phyloP scores from a whole-genome alignment of 306 rosid genomes.

The Vigna unguiculata region DNA sequence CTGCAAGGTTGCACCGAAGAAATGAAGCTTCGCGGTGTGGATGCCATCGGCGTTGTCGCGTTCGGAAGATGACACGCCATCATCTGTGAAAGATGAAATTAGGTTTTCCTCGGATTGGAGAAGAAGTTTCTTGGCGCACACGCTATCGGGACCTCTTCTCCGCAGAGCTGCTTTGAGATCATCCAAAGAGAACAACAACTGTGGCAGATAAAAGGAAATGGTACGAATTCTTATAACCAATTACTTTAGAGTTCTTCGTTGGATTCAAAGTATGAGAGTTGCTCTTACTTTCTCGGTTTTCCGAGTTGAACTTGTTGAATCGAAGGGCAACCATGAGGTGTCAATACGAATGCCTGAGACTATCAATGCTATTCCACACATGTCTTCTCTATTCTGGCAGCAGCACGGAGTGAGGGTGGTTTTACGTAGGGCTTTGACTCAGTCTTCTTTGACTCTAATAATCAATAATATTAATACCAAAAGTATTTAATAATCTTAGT shows the following conservation, averaged over 20 bases:
- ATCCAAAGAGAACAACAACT: constrained; percentile 58
- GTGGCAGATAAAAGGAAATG: constrained; percentile 9
- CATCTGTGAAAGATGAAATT: constrained; percentile 51
- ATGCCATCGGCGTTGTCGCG: constrained; percentile 3
- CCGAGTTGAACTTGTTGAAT: constrained; percentile 41
- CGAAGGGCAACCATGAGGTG: constrained; percentile 48
- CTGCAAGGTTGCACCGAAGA: constrained; percentile 85
- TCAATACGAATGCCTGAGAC: constrained; percentile 69
- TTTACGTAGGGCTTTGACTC: constrained; percentile 40
- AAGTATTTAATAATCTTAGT: too few species aligned
- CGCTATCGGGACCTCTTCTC: constrained; percentile 92
- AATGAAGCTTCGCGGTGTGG: constrained; percentile 54
- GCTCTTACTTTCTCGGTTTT: constrained; percentile 58
- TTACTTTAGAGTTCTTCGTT: not conserved
- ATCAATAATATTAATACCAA: too few species aligned
- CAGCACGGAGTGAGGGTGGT: not conserved
- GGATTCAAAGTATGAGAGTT: not conserved
- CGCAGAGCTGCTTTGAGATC: constrained; percentile 69
- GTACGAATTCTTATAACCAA: not conserved
- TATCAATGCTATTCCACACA: constrained; percentile 93
- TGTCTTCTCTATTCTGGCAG: constrained; percentile 35
- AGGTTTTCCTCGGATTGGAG: constrained; percentile 42
- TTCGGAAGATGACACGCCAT: constrained; percentile 33
- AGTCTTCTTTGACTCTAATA: too few species aligned
- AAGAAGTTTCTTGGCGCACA: constrained; percentile 60